These are phyloP conservation scores for Amphibolis antarctica DNA, from an alignment of 106 monocot species.

Conservation along the genomic window DNA sequence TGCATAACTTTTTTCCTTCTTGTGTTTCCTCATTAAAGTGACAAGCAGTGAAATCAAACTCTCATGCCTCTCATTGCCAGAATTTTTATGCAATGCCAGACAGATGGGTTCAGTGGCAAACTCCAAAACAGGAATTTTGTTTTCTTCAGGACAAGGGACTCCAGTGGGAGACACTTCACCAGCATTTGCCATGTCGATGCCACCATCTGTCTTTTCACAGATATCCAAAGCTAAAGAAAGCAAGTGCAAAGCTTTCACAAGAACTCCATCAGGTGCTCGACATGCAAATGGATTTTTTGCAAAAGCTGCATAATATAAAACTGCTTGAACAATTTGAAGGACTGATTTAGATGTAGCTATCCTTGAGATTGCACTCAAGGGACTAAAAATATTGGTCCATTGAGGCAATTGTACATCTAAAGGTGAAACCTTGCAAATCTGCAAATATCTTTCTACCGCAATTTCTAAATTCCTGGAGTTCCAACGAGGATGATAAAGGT, in stretches of 20 bases:
- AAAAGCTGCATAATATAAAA: slow-evolving; percentile 65
- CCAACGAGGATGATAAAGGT: slow-evolving; percentile 95
- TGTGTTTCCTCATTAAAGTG: slow-evolving; percentile 50
- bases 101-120: slow-evolving; percentile 47
- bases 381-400: slow-evolving; percentile 55
- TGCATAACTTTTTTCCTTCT: slow-evolving; percentile 38
- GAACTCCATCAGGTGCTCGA: slow-evolving; percentile 74
- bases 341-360: slow-evolving; percentile 63
- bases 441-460: slow-evolving; percentile 80
- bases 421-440: slow-evolving; percentile 59
- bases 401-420: slow-evolving; percentile 60
- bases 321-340: slow-evolving; percentile 46
- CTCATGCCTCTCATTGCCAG: slow-evolving; percentile 29
- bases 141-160: neutral
- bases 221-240: slow-evolving; percentile 68
- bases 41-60: slow-evolving; percentile 69
- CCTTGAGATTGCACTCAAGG: slow-evolving; percentile 41
- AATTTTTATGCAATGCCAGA: slow-evolving; percentile 11
- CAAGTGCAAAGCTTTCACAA: slow-evolving; percentile 76
- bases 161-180: neutral
- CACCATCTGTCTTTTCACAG: slow-evolving; percentile 30
- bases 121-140: slow-evolving; percentile 32
- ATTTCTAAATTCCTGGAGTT: slow-evolving; percentile 65
- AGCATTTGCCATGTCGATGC: neutral
- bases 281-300: slow-evolving; percentile 31